Base-by-base conservation (phyloP, 768 basidiomycete genomes). In the Panaeolus cyanescens region DNA sequence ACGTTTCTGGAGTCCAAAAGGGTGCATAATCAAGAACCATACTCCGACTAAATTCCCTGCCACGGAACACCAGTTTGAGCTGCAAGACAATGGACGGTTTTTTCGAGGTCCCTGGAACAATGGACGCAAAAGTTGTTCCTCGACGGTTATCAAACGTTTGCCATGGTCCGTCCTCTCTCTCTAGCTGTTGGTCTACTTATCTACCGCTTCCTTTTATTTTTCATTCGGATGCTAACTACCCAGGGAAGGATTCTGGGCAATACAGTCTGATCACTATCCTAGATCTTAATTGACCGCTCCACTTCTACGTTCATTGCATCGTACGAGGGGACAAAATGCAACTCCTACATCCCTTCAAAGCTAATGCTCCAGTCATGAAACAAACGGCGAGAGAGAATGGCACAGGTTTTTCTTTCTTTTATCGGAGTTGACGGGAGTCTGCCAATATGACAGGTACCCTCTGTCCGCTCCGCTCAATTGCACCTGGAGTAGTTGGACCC, bases 401-500 rank as follows among this genome's bases (percentile, higher is more conserved):
- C 9, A 12, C 22, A 12, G 4, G 17, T 40, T 12, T 50, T 28
- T 50, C 25, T 25, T 22, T 22, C 22, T 15, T 12, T 10, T 28
- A 50, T 50, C 45, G 45, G 45, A 50, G 45, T 50, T 50, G 45
- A 50, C 45, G 45, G 45, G 45, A 50, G 45, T 28, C 15, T 10
- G 25, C 25, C 25, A 50, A 50, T 50, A n/a, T 22, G 22, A n/a
- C n/a, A n/a, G n/a, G n/a, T n/a, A n/a, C n/a, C n/a, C n/a, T n/a
- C n/a, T n/a, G 45, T 50, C 45, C 45, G 45, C 45, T 50, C 45
- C 45, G 45, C 45, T 50, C 45, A 28, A 25, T 28, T 50, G 45
- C 22, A 50, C 30, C 30, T 50, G 45, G 45, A 28, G 45, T n/a
- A n/a, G n/a, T 28, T 50, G 45, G 45, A 50, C 45, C 45, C 45